Evolutionary conservation across 768 basidiomycete species (phyloP).

Genomic region (Collybiopsis confluens): DNA sequence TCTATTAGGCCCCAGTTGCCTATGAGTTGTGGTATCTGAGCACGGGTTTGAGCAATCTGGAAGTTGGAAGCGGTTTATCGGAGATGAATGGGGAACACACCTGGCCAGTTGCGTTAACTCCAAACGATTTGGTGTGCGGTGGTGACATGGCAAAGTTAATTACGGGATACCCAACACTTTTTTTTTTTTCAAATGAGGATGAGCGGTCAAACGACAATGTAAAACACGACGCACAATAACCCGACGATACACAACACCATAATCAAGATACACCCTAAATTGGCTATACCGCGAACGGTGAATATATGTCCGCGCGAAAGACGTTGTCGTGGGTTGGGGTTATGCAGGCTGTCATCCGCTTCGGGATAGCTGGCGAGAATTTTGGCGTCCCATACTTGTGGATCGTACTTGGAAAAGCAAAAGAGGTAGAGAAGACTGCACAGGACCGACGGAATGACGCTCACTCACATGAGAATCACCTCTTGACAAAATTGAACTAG

Average conservation of each 20-base stretch:
- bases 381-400: slow-evolving; percentile 1
- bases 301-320: slow-evolving; percentile 39
- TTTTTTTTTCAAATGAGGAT: not conserved
- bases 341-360: slow-evolving; percentile 7
- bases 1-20: slow-evolving; percentile 56
- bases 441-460: not conserved
- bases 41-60: too few species aligned
- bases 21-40: slow-evolving; percentile 10
- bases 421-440: not conserved
- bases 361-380: slow-evolving; percentile 1
- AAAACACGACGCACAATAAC: slow-evolving; percentile 30
- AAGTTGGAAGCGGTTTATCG: not conserved
- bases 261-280: slow-evolving; percentile 42
- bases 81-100: slow-evolving; percentile 14
- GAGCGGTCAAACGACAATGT: too few species aligned
- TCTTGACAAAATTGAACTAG: too few species aligned
- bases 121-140: slow-evolving; percentile 31
- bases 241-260: slow-evolving; percentile 25
- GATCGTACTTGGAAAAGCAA: not conserved
- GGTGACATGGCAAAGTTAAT: slow-evolving; percentile 27
- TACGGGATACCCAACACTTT: slow-evolving; percentile 33
- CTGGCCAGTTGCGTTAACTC: slow-evolving; percentile 49
- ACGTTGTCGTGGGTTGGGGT: slow-evolving; percentile 27
- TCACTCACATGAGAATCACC: too few species aligned
- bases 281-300: slow-evolving; percentile 43